phyloP scores from a whole-genome alignment of 768 basidiomycete species.

The Rhizopogon sp. region DNA sequence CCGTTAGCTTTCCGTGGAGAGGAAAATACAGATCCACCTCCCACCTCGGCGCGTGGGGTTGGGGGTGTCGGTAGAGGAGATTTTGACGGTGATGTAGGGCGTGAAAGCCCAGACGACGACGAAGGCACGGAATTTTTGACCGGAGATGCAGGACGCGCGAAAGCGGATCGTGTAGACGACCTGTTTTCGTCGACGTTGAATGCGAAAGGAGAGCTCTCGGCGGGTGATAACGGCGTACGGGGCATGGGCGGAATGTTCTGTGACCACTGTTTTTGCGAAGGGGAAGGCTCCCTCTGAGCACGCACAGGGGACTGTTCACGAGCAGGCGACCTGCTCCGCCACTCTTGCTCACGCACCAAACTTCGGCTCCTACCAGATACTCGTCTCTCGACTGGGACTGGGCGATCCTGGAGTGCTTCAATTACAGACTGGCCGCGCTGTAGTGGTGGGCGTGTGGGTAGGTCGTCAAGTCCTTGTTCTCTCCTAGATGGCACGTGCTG shows the following conservation, averaged over 20 bases:
- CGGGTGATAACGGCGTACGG: constrained; percentile 14
- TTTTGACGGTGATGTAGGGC: constrained; percentile 3
- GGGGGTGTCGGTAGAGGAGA: background rate
- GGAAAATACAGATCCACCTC: background rate
- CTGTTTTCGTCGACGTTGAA: constrained; percentile 6
- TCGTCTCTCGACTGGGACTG: background rate
- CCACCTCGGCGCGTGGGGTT: background rate
- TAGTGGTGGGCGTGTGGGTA: background rate
- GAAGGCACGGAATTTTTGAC: background rate
- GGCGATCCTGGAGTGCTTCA: background rate
- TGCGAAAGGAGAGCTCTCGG: background rate
- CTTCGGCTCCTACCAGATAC: background rate
- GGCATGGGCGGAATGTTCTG: constrained; percentile 25
- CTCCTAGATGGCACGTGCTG: constrained; percentile 5
- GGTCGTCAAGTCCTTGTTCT: constrained; percentile 8
- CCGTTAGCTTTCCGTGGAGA: background rate
- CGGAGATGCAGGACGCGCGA: background rate
- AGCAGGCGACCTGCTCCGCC: background rate
- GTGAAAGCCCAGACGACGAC: background rate
- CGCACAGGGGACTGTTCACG: background rate
- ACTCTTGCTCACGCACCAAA: constrained; percentile 9
- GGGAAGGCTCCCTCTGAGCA: constrained; percentile 3
- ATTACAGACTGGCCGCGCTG: background rate
- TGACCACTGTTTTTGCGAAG: constrained; percentile 11
- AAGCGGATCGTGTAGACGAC: background rate